Base-by-base conservation (phyloP, 305 asterid species). In the Euphrasia arctica region DNA sequence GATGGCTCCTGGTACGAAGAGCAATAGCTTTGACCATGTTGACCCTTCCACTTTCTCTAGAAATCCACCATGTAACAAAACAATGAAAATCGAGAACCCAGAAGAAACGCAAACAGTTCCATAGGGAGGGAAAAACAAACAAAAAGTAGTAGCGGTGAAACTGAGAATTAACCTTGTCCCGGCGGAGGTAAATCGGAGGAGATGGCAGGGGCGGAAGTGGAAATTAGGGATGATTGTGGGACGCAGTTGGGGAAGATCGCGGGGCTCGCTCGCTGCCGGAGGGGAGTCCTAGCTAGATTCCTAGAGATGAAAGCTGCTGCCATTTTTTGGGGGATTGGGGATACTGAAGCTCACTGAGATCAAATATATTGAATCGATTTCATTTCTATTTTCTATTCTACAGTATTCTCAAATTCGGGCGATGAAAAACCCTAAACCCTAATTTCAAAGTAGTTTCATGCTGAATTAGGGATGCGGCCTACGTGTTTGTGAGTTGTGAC, bases 1-100 rank as follows among this genome's bases (percentile, higher is more conserved):
- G 54, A 92, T 77, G 54, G 90, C 89, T 65, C 97, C 98, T 7
- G 98, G 98, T 58, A 87, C 36, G 62, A 87, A 92, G 70, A 92
- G 94, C 66, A 92, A 58, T 67, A 92, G 68, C 73, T 90, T 92
- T 61, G 98, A 85, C 97, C 88, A 90, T 78, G 67, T 64, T 48
- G 95, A 80, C 71, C 89, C 70, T 54, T 67, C 69, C 39, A 72
- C 68, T 81, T 70, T 67, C 81, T 79, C 96, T 91, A 88, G 89
- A 71, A 71, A 74, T 31, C 34, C 65, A 65, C 60, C 22, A 51
- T 22, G 63, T 8, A 22, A 59, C 32, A 49, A 15, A 58, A 43
- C 28, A 15, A 1, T 4, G 12, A 18, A 62, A 25, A 5, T 39
- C 41, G 41, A 34, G 9, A 58, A 28, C n/a, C 3, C 59, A 58